These are phyloP conservation scores for Herpetomonas samuelpessoai DNA, from an alignment of 208 protist genomes.

Conservation along the genomic window DNA sequence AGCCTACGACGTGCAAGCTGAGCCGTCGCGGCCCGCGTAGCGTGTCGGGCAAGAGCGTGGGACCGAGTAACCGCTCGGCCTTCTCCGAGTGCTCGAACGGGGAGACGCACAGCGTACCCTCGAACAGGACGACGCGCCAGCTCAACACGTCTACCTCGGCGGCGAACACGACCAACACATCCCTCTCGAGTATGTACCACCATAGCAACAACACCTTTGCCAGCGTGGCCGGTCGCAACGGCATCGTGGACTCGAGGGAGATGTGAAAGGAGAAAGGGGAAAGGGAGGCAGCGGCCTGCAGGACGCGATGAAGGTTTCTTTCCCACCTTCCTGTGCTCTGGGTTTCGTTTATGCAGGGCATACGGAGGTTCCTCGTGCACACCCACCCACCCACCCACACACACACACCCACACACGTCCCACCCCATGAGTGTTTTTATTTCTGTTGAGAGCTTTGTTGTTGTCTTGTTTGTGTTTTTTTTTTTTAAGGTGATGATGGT, in stretches of 20 bases:
- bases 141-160: conserved; percentile 42
- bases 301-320: too few relatives aligned
- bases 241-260: neutral
- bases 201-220: conserved; percentile 17
- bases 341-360: too few relatives aligned
- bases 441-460: too few relatives aligned
- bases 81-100: conserved; percentile 86
- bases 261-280: neutral
- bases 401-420: too few relatives aligned
- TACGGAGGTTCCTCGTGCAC: too few relatives aligned
- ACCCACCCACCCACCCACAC: too few relatives aligned
- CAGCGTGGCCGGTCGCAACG: neutral
- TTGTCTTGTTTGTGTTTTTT: too few relatives aligned
- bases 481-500: too few relatives aligned
- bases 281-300: too few relatives aligned
- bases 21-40: conserved; percentile 51
- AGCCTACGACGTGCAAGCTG: too few relatives aligned
- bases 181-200: conserved; percentile 30
- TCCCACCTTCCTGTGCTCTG: too few relatives aligned
- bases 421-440: too few relatives aligned
- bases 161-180: conserved; percentile 45
- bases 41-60: conserved; percentile 54
- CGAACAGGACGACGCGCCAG: conserved; percentile 31
- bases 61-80: conserved; percentile 68
- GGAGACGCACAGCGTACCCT: conserved; percentile 71